A percentile compares a stretch with the other conserved stretches of the same genome.
phyloP scores from a whole-genome alignment of 192 early-diverging fungal genomes.

The Spinellus fusiger region DNA sequence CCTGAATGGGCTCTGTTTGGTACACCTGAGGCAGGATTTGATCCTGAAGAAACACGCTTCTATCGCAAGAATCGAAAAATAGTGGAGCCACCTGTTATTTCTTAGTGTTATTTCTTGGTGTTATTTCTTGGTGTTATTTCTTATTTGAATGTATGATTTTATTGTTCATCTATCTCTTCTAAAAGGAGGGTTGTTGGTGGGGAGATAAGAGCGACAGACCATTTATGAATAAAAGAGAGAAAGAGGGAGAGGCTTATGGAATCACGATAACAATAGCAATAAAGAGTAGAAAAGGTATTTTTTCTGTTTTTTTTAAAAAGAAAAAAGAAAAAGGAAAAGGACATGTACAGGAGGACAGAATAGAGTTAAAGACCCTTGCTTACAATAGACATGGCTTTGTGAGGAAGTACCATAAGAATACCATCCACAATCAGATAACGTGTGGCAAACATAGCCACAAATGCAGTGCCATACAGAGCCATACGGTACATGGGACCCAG shows the following conservation, averaged over 20 bases:
- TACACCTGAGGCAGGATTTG: slow-evolving; percentile 57
- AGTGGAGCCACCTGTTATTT: slow-evolving; percentile 9
- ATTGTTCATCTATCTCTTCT: background rate
- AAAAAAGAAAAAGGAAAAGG: background rate
- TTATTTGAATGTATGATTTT: background rate
- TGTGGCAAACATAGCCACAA: slow-evolving; percentile 21
- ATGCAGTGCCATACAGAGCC: slow-evolving; percentile 19
- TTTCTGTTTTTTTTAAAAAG: too few relatives aligned
- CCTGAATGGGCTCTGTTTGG: slow-evolving; percentile 69
- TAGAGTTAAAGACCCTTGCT: background rate
- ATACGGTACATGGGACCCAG: slow-evolving; percentile 19
- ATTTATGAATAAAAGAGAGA: too few relatives aligned
- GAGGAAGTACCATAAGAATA: slow-evolving; percentile 9
- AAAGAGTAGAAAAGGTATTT: too few relatives aligned
- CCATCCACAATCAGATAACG: slow-evolving; percentile 18
- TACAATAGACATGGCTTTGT: background rate
- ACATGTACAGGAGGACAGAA: background rate
- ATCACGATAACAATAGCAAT: too few relatives aligned
- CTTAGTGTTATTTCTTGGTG: background rate
- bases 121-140: background rate
- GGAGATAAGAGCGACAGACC: too few relatives aligned
- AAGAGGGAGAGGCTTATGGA: too few relatives aligned
- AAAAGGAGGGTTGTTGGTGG: too few relatives aligned
- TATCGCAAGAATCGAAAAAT: slow-evolving; percentile 47
- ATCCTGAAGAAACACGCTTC: slow-evolving; percentile 61